Base-by-base conservation (phyloP, 2,329 filamentous ascomycete species). In the Bertia moriformis region DNA sequence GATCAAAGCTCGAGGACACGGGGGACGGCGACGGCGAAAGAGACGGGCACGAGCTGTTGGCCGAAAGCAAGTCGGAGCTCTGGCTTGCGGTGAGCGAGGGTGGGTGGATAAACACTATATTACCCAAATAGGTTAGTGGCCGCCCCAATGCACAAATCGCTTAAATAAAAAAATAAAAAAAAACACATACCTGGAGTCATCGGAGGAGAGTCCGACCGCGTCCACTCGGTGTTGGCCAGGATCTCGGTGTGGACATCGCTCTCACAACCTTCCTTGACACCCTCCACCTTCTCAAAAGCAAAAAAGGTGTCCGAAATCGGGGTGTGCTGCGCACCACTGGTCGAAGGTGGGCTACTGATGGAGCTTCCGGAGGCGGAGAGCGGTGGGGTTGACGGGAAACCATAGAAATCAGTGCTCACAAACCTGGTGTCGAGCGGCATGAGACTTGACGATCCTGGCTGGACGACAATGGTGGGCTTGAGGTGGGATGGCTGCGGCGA, bases 21-120 rank as follows among this genome's bases (percentile, higher is more conserved):
- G 87, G 86, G 20, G 86, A 93, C 15, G 87, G 86, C 19, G 86
- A 93, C 46, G 91, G 74, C 42, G 86, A 91, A 48, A 86, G 83
- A 66, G 82, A 89, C 36, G 81, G 77, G 53, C 78, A 80, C 41
- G 70, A 65, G 47, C 67, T 69, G 40, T 77, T 71, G 48, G 83
- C 83, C 48, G 86, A 67, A 49, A 35, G 32, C 12, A 35, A 15
- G 17, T 35, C 32, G 7, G 32, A 35, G 10, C 10, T 35, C 32
- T 35, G 32, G 15, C 32, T 35, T 7, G 32, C 32, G 15, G 32
- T 35, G 10, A 35, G 10, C 10, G 32, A 35, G 10, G 32, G 15
- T 7, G 32, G 32, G 12, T 43, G 30, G 18, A 29, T 32, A 19
- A 40, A 40, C 30, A 39, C 50, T 19, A 54, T 45, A 46, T n/a